Base-by-base conservation (phyloP, 768 basidiomycete species). In the Rhizopogon rudus region DNA sequence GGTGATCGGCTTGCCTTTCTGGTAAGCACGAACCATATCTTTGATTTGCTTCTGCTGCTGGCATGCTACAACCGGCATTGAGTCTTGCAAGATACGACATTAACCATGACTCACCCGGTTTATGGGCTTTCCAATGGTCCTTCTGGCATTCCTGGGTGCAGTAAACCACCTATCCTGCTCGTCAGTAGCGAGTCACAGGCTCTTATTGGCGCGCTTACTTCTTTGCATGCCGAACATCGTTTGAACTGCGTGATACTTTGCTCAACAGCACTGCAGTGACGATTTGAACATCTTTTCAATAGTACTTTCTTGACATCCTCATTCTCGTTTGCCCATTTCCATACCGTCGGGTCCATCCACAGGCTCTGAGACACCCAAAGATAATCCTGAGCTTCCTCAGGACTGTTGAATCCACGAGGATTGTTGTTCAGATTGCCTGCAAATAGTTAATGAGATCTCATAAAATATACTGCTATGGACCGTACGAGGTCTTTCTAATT, bases 381-480 rank as follows among this genome's bases (percentile, higher is more conserved):
- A 63, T 78, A 76, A 60, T 79, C 79, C 39, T 75, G 76, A 17
- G 77, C 77, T 22, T 74, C 74, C 57, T 77, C 77, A 0, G 71
- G 64, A 1, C 75, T 71, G 52, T 78, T 76, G 16, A 54, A 49
- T 10, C 51, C 66, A 33, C 66, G 58, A n/a, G 72, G 57, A 14
- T 63, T 59, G 28, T 52, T 61, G 50, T 71, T 70, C 33, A 73
- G 62, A 16, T 61, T 59, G 3, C 59, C 73, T 76, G 40, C 7
- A 20, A 50, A 42, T n/a, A 13, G 35, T 22, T 43, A 17, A 44
- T 39, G 22, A 28, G 22, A 14, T 9, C 4, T 48, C 17, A 9
- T 29, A 33, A 48, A 12, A 48, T 35, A 3, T 5, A 14, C 7
- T 35, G 46, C 13, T 35, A 9, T 3, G 31, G 10, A 65, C 73